These are phyloP conservation scores for Trapa bicornis DNA, from an alignment of 345 rosid genomes.

Conservation along the genomic window DNA sequence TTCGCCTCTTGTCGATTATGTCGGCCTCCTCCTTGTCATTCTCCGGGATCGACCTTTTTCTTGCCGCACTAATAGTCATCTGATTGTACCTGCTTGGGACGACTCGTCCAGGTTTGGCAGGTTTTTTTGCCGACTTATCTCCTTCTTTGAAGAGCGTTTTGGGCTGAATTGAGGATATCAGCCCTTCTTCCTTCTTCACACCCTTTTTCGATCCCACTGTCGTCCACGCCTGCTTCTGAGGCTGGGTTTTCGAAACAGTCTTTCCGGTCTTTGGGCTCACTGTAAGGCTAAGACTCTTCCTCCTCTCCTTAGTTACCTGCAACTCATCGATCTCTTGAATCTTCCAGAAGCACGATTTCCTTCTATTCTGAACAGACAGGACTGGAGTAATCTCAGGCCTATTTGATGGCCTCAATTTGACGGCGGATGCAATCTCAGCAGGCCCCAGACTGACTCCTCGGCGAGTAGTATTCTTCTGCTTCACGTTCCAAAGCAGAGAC, in stretches of 20 bases:
- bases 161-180: constrained; percentile 55
- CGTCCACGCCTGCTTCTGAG: constrained; percentile 53
- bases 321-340: constrained; percentile 67
- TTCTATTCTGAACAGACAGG: constrained; percentile 51
- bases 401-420: constrained; percentile 24
- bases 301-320: constrained; percentile 49
- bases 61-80: constrained; percentile 15
- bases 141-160: constrained; percentile 72
- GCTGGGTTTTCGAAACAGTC: constrained; percentile 28
- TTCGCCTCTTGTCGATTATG: constrained; percentile 50
- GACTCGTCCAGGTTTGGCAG: constrained; percentile 51
- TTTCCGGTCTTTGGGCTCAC: constrained; percentile 64
- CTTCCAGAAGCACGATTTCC: constrained; percentile 86
- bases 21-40: constrained; percentile 45
- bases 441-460: constrained; percentile 91
- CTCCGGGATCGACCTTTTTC: constrained; percentile 65
- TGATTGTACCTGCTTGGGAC: constrained; percentile 73
- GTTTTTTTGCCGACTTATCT: constrained; percentile 50
- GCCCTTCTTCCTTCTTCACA: constrained; percentile 55
- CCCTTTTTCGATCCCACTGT: constrained; percentile 50
- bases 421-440: constrained; percentile 48
- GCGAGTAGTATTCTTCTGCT: constrained; percentile 26
- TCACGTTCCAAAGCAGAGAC: constrained; percentile 22
- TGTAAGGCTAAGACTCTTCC: constrained; percentile 59
- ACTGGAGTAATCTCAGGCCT: constrained; percentile 52